phyloP scores from a whole-genome alignment of 139 green algal genomes.

The Chlorella sp. region DNA sequence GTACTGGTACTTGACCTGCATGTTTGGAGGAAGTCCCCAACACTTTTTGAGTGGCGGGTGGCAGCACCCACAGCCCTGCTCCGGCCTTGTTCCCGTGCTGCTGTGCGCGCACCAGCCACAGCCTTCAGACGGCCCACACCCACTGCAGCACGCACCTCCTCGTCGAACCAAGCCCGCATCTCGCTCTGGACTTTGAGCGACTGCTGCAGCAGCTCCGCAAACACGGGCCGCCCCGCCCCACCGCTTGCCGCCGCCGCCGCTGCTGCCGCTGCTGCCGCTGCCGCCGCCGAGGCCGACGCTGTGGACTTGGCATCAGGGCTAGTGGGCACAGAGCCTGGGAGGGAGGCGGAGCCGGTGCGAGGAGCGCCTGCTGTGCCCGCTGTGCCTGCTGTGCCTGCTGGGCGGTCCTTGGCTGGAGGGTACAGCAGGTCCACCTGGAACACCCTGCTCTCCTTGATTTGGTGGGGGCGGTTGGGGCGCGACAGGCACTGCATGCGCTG shows the following conservation, averaged over 20 bases:
- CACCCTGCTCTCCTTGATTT: slow-evolving; percentile 36
- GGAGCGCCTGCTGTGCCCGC: background rate
- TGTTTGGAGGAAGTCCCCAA: no score
- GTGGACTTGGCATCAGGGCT: slow-evolving; percentile 2
- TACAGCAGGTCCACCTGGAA: slow-evolving; percentile 80
- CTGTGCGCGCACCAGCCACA: no score
- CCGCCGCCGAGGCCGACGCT: background rate
- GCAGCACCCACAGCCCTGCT: no score
- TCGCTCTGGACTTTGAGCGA: slow-evolving; percentile 63
- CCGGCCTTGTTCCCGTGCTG: no score
- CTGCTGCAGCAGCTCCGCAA: slow-evolving; percentile 66
- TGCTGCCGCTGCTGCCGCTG: background rate
- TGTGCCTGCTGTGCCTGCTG: background rate
- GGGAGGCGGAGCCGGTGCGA: background rate
- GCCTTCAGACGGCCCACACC: no score
- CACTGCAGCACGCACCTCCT: slow-evolving; percentile 36
- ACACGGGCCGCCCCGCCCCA: slow-evolving; percentile 46
- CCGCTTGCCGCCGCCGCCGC: background rate
- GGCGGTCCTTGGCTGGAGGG: slow-evolving; percentile 53
- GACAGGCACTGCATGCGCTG: slow-evolving; percentile 61
- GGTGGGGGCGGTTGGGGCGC: slow-evolving; percentile 11
- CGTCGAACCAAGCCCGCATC: slow-evolving; percentile 89
- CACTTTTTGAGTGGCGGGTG: no score
- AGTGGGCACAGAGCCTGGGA: background rate
- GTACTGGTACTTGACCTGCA: slow-evolving; percentile 72